Evolutionary conservation across 2,329 filamentous ascomycete species (phyloP).

Genomic region (Dothideomycetes sp.): DNA sequence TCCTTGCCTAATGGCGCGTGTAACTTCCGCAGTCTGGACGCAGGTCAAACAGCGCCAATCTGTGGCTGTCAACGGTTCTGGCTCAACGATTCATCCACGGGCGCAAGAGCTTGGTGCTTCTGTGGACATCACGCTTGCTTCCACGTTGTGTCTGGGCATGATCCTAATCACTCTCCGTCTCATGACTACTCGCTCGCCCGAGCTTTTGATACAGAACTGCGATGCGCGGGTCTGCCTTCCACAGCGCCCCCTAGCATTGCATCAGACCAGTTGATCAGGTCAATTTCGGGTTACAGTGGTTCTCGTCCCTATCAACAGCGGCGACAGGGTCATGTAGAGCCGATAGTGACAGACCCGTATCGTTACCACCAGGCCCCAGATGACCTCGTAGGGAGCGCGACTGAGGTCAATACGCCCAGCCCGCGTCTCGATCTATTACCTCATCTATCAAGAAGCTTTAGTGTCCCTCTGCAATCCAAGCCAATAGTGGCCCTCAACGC

Average conservation of each 20-base stretch:
- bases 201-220: too few relatives aligned
- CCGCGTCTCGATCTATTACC: neutral
- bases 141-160: too few relatives aligned
- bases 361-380: slow-evolving; percentile 15
- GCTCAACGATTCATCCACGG: slow-evolving; percentile 21
- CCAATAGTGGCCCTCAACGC: neutral
- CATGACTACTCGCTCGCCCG: too few relatives aligned
- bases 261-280: too few relatives aligned
- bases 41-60: slow-evolving; percentile 28
- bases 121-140: slow-evolving; percentile 49
- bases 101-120: slow-evolving; percentile 34
- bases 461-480: neutral
- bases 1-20: slow-evolving; percentile 40
- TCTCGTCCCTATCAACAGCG: too few relatives aligned
- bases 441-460: neutral
- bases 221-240: slow-evolving; percentile 15
- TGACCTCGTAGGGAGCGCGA: slow-evolving; percentile 32
- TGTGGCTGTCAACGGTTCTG: slow-evolving; percentile 47
- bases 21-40: slow-evolving; percentile 38
- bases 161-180: too few relatives aligned
- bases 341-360: too few relatives aligned
- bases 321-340: too few relatives aligned
- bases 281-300: too few relatives aligned
- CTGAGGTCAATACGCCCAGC: slow-evolving; percentile 37
- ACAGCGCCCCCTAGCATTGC: slow-evolving; percentile 20